Conservation (phyloP, 2,329 filamentous ascomycete genomes). For the Monilinia polystroma region DNA sequence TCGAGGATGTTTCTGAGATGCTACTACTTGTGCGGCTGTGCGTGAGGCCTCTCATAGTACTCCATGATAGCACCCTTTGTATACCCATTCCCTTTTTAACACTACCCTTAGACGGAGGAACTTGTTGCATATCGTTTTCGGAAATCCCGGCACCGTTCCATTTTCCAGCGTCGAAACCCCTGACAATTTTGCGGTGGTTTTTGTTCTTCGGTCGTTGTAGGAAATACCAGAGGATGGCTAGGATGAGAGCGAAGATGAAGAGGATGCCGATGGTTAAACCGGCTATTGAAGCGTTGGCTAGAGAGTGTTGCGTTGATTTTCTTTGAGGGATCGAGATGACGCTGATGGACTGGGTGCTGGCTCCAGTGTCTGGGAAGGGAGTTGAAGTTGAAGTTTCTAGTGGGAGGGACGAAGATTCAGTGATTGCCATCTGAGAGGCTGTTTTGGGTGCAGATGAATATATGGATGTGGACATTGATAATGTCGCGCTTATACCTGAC, state of each 20-base stretch:
- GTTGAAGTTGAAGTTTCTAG: not conserved
- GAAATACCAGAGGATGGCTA: not conserved
- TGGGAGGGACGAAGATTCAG: not conserved
- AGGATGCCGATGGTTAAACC: not conserved
- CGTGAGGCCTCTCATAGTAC: not conserved
- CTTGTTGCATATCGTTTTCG: not conserved
- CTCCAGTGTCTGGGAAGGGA: not conserved
- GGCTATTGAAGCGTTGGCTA: not conserved
- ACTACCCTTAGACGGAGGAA: not conserved
- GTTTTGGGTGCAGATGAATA: not conserved
- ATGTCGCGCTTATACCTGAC: not conserved
- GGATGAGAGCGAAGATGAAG: not conserved
- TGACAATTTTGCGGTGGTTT: not conserved
- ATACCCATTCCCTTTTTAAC: not conserved
- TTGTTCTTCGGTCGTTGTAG: not conserved
- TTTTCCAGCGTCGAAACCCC: not conserved
- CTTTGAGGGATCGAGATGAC: not conserved
- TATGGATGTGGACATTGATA: too few relatives aligned
- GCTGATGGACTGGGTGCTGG: not conserved
- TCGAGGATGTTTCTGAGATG: not conserved
- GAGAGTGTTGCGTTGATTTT: not conserved
- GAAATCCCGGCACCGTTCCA: not conserved
- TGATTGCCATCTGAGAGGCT: not conserved
- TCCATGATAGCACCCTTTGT: not conserved
- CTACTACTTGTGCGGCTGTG: not conserved